Evolutionary conservation across 805 yeast genomes (phyloP).

Genomic region (Barnettozyma sp.): DNA sequence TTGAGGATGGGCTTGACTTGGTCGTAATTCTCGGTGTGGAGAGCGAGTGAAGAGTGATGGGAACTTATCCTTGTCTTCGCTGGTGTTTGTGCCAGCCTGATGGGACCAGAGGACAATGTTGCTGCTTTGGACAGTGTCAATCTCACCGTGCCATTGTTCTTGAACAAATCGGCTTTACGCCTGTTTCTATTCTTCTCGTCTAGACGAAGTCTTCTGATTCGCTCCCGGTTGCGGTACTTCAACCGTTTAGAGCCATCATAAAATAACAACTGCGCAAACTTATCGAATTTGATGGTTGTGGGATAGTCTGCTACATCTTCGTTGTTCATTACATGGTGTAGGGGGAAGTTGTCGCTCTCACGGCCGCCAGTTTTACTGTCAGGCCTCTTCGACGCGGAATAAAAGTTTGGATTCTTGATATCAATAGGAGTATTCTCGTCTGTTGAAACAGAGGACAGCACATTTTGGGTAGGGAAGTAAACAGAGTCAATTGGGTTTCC

Average conservation of each 20-base stretch:
- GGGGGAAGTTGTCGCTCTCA: too few species aligned
- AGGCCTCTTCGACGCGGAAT: too few species aligned
- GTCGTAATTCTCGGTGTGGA: too few species aligned
- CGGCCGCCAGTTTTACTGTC: too few species aligned
- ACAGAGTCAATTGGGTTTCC: constrained; percentile 11
- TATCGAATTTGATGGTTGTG: constrained; percentile 23
- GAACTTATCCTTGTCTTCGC: too few species aligned
- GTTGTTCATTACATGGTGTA: too few species aligned
- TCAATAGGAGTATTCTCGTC: constrained; percentile 13
- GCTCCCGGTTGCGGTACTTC: constrained; percentile 32
- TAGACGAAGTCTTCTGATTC: constrained; percentile 19
- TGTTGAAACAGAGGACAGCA: not conserved
- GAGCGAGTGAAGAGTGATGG: too few species aligned
- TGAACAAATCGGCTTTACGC: constrained; percentile 3
- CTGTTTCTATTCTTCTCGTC: not conserved
- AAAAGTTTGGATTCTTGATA: constrained; percentile 10
- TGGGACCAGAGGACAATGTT: too few species aligned
- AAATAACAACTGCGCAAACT: constrained; percentile 23
- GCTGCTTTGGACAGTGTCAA: constrained; percentile 6
- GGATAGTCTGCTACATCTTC: not conserved
- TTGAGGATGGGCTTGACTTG: constrained; percentile 32
- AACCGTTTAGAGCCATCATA: constrained; percentile 23
- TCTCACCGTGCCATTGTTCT: constrained; percentile 8
- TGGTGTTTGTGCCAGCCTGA: too few species aligned
- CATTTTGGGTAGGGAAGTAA: constrained; percentile 11